Evolutionary conservation across 169 alveolate genomes (phyloP).

Genomic region (Theileria equi): DNA sequence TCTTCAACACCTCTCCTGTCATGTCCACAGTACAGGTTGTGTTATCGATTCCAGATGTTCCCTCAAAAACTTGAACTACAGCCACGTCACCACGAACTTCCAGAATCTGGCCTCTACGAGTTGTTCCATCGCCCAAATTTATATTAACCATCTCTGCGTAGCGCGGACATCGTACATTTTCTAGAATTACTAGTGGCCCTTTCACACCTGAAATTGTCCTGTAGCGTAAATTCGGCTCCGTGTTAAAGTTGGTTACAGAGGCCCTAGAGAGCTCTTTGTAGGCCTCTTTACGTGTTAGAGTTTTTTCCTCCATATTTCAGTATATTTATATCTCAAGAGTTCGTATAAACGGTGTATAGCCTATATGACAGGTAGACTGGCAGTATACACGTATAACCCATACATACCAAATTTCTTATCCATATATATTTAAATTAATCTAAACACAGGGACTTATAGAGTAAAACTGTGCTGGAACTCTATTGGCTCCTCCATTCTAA

Average conservation of each 20-base stretch:
- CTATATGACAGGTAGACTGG: too few species aligned
- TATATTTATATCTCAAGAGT: too few species aligned
- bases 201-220: conserved; percentile 94
- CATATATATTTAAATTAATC: too few species aligned
- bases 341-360: too few species aligned
- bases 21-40: conserved; percentile 94
- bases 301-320: conserved; percentile 49
- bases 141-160: conserved; percentile 96
- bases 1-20: conserved; percentile 97
- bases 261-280: conserved; percentile 85
- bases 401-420: too few species aligned
- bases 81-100: conserved; percentile 97
- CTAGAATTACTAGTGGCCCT: conserved; percentile 98
- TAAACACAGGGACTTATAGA: too few species aligned
- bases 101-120: conserved; percentile 96
- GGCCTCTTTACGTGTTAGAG: conserved; percentile 70
- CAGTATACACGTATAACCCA: too few species aligned
- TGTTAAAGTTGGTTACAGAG: conserved; percentile 85
- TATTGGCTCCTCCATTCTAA: too few species aligned
- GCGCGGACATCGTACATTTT: conserved; percentile 98
- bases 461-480: too few species aligned
- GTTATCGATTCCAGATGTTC: conserved; percentile 98
- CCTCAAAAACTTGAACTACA: conserved; percentile 98
- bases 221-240: conserved; percentile 94
- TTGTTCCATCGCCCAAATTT: conserved; percentile 96